Evolutionary conservation across 257 asterid genomes (phyloP).

Genomic region (Solanum paucissectum): DNA sequence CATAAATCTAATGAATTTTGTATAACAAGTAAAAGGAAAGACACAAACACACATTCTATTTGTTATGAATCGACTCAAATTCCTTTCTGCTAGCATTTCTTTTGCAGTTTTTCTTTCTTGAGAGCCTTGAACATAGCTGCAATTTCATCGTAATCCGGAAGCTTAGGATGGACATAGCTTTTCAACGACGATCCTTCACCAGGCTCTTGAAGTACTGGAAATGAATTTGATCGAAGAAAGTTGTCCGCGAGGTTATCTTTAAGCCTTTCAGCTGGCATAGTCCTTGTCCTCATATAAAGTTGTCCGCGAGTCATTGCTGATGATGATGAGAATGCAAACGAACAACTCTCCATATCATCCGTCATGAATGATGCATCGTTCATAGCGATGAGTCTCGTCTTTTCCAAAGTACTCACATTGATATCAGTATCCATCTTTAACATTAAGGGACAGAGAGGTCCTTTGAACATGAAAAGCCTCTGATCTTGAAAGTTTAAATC

Average conservation of each 20-base stretch:
- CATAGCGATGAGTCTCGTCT: background rate
- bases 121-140: constrained; percentile 59
- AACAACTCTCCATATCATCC: background rate
- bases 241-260: constrained; percentile 11
- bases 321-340: background rate
- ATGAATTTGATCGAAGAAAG: constrained; percentile 29
- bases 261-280: constrained; percentile 33
- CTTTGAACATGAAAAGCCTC: constrained; percentile 52
- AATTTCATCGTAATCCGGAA: constrained; percentile 79
- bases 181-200: background rate
- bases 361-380: background rate
- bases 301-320: constrained; percentile 17
- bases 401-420: background rate
- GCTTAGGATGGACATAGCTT: constrained; percentile 70
- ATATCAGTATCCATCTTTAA: background rate
- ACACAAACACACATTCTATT: background rate
- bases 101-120: constrained; percentile 35
- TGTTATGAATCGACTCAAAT: background rate
- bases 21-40: background rate
- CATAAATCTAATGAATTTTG: background rate
- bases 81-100: background rate
- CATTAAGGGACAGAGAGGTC: background rate
- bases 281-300: constrained; percentile 22
- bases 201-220: constrained; percentile 7
- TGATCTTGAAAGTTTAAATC: constrained; percentile 40